Percentiles rank a stretch among this genome's conserved stretches.
phyloP scores from a whole-genome alignment of 2,329 filamentous ascomycete species.

The Microcyclospora tardicrescens region DNA sequence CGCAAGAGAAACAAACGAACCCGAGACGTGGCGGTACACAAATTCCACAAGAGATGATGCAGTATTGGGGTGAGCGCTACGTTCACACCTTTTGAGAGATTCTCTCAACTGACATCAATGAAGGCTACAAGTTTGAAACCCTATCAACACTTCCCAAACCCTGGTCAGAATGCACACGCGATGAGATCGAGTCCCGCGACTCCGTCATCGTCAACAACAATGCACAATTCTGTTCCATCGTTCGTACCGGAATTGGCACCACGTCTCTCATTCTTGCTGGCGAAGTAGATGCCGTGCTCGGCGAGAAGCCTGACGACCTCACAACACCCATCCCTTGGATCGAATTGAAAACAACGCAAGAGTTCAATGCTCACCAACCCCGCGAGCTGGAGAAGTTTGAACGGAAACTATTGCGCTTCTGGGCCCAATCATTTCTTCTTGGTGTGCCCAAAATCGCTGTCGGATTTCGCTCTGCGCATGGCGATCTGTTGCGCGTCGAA shows the following conservation, averaged over 20 bases:
- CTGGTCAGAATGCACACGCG: constrained; percentile 60
- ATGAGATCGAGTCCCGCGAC: constrained; percentile 66
- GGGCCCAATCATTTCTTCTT: constrained; percentile 90
- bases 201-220: constrained; percentile 68
- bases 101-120: background rate
- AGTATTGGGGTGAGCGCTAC: constrained; percentile 62
- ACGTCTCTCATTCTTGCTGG: constrained; percentile 68
- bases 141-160: constrained; percentile 61
- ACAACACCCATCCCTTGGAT: constrained; percentile 75
- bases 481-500: constrained; percentile 58
- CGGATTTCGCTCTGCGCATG: constrained; percentile 65
- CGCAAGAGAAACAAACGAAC: too few relatives aligned
- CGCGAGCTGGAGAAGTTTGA: constrained; percentile 66
- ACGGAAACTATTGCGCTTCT: constrained; percentile 77
- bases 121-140: constrained; percentile 94
- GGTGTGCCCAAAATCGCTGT: constrained; percentile 87
- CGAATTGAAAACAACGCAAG: constrained; percentile 73
- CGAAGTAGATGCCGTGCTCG: constrained; percentile 90
- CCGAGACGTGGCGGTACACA: constrained; percentile 28
- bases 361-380: constrained; percentile 34
- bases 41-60: constrained; percentile 67
- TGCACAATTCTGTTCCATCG: constrained; percentile 90
- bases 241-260: constrained; percentile 72
- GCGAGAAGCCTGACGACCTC: constrained; percentile 56
- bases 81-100: background rate